Evolutionary conservation across 805 yeast genomes (phyloP).

Genomic region (Metschnikowia chrysomelidarum): DNA sequence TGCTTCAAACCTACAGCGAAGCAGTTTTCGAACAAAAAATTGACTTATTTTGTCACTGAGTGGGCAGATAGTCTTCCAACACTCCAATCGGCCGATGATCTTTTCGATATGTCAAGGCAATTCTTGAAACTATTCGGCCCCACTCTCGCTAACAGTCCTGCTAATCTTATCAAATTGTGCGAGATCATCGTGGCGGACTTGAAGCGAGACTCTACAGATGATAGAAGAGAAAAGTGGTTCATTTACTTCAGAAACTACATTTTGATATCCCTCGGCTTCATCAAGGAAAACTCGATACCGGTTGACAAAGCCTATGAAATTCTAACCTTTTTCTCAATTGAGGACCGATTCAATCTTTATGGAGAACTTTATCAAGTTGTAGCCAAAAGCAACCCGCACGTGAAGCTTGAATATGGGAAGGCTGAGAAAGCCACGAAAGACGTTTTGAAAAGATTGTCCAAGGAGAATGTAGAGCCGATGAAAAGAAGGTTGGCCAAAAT

Average conservation of each 20-base stretch:
- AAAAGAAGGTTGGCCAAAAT: conserved; percentile 71
- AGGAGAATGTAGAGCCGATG: conserved; percentile 70
- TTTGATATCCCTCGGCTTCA: conserved; percentile 56
- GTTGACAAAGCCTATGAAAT: conserved; percentile 59
- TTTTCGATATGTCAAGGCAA: conserved; percentile 48
- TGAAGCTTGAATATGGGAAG: conserved; percentile 57
- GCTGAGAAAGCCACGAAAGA: conserved; percentile 81
- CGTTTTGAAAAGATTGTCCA: conserved; percentile 75
- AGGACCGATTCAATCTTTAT: conserved; percentile 70
- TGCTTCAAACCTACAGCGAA: conserved; percentile 32
- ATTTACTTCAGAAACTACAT: conserved; percentile 62
- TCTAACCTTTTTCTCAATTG: conserved; percentile 52
- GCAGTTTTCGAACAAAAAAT: conserved; percentile 24
- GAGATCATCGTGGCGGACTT: conserved; percentile 52
- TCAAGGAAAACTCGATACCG: conserved; percentile 56
- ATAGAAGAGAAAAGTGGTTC: conserved; percentile 43
- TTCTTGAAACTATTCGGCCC: conserved; percentile 56
- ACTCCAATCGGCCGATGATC: conserved; percentile 38
- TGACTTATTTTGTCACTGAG: conserved; percentile 42
- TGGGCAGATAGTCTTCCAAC: conserved; percentile 48
- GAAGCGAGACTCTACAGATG: conserved; percentile 7
- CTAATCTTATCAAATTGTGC: conserved; percentile 55
- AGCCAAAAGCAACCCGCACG: conserved; percentile 52
- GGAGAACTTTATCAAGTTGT: conserved; percentile 68
- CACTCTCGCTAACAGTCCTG: conserved; percentile 46